Evolutionary conservation across 208 protist genomes (phyloP), one percentile per base, ranked within the genome.

Genomic region (Wallacemonas collosoma): DNA sequence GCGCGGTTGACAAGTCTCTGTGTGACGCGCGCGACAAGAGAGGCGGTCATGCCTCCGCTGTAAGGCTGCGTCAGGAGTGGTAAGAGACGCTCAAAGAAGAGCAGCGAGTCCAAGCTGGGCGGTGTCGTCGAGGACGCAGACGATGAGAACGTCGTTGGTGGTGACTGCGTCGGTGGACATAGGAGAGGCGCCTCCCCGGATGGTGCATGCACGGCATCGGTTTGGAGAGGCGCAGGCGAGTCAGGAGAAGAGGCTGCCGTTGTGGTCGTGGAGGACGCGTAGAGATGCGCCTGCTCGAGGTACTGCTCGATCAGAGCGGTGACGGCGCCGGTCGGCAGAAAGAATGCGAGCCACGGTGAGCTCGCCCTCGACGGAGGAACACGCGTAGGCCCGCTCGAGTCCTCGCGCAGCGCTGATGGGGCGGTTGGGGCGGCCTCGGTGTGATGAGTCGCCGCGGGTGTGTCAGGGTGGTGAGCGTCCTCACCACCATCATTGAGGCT

Each of bases 61-160:
- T 82, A 82, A 56, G 74, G 77, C 66, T 79, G 78, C 0, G 69
- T 75, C 0, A 82, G 58, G 7, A 82, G 51, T 8, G 78, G 78
- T 12, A 82, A 9, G 2, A 82, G 50, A 41, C 65, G 71, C 26
- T 51, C 69, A 43, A 82, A 44, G 7, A 76, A 14, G 12, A 61
- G 44, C 11, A 60, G 65, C 11, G 68, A 44, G 38, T 82, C 68
- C 69, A 57, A 45, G 50, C 17, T 58, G 12, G 58, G 71, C 2
- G 60, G 4, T 7, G 60, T 65, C 40, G 12, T 26, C 26, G 26
- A 26, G 26, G 26, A 26, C 26, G 26, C 26, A 26, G 26, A 26
- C 26, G 26, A 26, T 26, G 26, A 26, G 26, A 26, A 26, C 26
- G 26, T 26, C 26, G 26, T 26, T 26, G 26, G 26, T 26, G 26